Conservation (phyloP, 768 basidiomycete species). For the Tubosaeta sp. region DNA sequence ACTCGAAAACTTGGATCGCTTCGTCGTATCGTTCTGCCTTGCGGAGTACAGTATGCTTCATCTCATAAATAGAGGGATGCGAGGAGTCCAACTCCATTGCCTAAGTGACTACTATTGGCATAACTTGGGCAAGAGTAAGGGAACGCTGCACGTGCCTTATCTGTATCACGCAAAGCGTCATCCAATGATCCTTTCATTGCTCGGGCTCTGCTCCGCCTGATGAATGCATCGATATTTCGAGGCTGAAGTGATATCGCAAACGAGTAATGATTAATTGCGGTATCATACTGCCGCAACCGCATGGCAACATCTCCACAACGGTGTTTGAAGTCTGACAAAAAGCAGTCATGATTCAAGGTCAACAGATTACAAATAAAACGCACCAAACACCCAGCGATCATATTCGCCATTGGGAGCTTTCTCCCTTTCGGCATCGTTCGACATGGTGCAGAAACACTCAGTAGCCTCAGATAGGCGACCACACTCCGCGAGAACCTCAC, state of each 20-base stretch:
- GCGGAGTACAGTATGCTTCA: background rate
- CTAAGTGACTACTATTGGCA: background rate
- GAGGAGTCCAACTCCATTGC: background rate
- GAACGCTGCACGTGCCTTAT: background rate
- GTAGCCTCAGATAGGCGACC: background rate
- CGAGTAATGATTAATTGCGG: constrained; percentile 5
- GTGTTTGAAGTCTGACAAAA: background rate
- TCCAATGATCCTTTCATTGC: constrained; percentile 2
- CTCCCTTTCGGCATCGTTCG: background rate
- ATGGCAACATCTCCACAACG: constrained; percentile 7
- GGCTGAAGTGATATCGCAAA: constrained; percentile 1
- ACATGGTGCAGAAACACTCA: background rate
- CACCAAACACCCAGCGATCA: background rate
- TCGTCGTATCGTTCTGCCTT: constrained; percentile 1
- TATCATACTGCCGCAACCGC: constrained; percentile 1
- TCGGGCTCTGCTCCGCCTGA: constrained; percentile 8
- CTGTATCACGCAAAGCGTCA: constrained; percentile 6
- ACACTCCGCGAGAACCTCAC: constrained; percentile 1
- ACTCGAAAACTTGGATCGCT: constrained; percentile 1
- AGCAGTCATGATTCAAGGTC: too few species aligned
- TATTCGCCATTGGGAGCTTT: background rate
- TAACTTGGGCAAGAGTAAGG: background rate
- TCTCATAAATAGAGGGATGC: background rate
- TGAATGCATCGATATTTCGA: background rate
- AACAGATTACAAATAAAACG: background rate